phyloP scores from a whole-genome alignment of 1,284 basidiomycete genomes.

The Moesziomyces antarcticus region DNA sequence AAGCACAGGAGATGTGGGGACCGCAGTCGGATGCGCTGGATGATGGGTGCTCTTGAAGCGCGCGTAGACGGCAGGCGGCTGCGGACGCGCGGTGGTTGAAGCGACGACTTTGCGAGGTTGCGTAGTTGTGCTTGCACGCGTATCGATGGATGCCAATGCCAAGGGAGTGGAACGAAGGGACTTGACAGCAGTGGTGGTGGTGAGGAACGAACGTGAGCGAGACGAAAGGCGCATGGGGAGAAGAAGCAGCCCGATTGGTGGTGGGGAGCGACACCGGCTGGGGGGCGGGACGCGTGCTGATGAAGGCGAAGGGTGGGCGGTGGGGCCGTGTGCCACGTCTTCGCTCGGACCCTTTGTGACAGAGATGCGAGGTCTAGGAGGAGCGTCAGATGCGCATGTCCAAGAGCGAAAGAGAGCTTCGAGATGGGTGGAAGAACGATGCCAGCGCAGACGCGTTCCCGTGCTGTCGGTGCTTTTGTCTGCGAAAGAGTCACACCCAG shows the following conservation, averaged over 20 bases:
- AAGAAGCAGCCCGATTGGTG: background rate
- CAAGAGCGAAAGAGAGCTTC: too few species aligned
- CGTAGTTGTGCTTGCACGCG: background rate
- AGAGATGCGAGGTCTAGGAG: too few species aligned
- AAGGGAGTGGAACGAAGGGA: too few species aligned
- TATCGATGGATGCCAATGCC: background rate
- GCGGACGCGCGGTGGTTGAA: background rate
- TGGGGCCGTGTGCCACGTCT: background rate
- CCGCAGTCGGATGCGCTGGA: slow-evolving; percentile 12
- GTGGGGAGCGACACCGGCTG: too few species aligned
- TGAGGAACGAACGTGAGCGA: slow-evolving; percentile 10
- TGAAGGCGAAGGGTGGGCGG: background rate
- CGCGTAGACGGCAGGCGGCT: background rate
- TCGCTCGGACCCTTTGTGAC: background rate
- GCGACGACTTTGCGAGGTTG: slow-evolving; percentile 1
- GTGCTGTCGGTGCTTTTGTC: background rate
- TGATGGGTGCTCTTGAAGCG: slow-evolving; percentile 37
- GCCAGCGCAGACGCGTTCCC: background rate
- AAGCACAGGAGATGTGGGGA: slow-evolving; percentile 39
- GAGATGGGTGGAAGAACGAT: background rate
- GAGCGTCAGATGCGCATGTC: too few species aligned
- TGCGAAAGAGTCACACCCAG: background rate
- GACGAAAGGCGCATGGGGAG: slow-evolving; percentile 32
- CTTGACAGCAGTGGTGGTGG: slow-evolving; percentile 8
- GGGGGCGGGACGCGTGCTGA: background rate